A percentile compares a stretch with the other conserved stretches of the same genome.
phyloP scores from a whole-genome alignment of 2,329 filamentous ascomycete genomes.

The Clarireedia monteithiana region DNA sequence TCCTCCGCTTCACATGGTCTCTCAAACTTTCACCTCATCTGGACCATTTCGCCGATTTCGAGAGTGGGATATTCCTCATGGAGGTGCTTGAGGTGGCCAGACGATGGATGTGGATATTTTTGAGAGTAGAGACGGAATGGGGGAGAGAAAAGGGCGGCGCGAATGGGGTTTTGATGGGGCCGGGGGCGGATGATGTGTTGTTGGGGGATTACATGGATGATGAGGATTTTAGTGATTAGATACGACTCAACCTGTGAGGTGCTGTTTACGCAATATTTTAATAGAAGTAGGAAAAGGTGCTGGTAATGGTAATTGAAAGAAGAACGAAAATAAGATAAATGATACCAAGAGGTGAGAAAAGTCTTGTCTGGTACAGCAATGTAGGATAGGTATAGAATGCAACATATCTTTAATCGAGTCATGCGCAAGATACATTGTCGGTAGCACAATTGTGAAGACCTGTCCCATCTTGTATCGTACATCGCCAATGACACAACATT shows the following conservation, averaged over 20 bases:
- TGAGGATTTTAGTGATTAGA: slow-evolving; percentile 47
- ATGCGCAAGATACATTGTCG: no score
- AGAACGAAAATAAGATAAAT: no score
- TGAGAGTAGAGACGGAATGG: slow-evolving; percentile 92
- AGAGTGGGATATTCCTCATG: slow-evolving; percentile 81
- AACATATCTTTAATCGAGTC: no score
- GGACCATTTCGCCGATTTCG: slow-evolving; percentile 77
- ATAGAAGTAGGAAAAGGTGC: not conserved
- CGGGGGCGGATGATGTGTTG: slow-evolving; percentile 62
- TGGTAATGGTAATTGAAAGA: no score
- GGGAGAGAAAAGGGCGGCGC: slow-evolving; percentile 41
- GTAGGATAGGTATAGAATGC: no score
- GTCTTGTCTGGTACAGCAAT: no score
- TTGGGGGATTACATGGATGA: slow-evolving; percentile 65
- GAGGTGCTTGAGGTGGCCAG: slow-evolving; percentile 81
- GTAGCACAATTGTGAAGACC: no score
- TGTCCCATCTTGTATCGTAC: no score
- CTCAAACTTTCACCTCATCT: slow-evolving; percentile 78
- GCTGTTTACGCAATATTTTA: no score
- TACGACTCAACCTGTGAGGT: no score
- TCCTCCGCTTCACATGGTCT: slow-evolving; percentile 84
- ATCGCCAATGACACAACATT: no score
- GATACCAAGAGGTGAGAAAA: no score
- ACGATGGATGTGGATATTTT: slow-evolving; percentile 95
- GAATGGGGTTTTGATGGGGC: slow-evolving; percentile 35